Percentiles rank a stretch among this genome's conserved stretches.
Conservation (phyloP, 768 basidiomycete genomes). For the Mycena kentingensis region DNA sequence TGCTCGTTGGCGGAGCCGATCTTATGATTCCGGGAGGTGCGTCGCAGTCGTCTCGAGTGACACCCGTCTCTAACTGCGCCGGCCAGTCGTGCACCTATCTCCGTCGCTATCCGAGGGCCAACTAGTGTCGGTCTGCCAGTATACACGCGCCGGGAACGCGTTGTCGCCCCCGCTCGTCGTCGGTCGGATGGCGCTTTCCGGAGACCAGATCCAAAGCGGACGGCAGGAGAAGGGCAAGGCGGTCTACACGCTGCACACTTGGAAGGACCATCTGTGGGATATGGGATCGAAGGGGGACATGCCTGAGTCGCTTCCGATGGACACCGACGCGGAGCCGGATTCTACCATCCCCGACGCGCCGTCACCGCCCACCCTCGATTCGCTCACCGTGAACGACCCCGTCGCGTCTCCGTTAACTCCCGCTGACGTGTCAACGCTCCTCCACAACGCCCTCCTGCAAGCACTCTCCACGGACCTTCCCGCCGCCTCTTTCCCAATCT, state of each 20-base stretch:
- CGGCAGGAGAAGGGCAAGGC: constrained; percentile 72
- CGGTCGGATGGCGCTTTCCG: constrained; percentile 65
- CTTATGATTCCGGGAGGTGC: constrained; percentile 86
- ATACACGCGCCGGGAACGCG: constrained; percentile 35
- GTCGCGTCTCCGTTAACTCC: constrained; percentile 15
- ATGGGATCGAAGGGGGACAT: constrained; percentile 65
- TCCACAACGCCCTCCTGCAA: constrained; percentile 67
- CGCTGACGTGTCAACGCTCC: constrained; percentile 55
- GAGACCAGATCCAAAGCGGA: constrained; percentile 45
- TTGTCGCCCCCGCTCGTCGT: constrained; percentile 71
- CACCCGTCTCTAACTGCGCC: constrained; percentile 25
- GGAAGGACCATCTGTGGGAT: constrained; percentile 77
- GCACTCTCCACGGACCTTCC: constrained; percentile 57
- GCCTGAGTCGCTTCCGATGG: constrained; percentile 44
- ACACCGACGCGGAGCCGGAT: constrained; percentile 7
- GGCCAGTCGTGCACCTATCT: constrained; percentile 62
- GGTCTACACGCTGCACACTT: constrained; percentile 69
- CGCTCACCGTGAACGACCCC: constrained; percentile 1
- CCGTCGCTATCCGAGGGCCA: constrained; percentile 45
- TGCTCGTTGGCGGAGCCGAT: constrained; percentile 79
- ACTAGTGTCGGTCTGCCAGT: constrained; percentile 65
- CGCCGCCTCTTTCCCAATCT: constrained; percentile 66
- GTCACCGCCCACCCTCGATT: constrained; percentile 1
- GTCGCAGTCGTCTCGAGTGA: constrained; percentile 26
- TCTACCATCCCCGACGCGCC: not conserved